phyloP scores from a whole-genome alignment of 768 basidiomycete genomes.

The Boletus eberwhitei region DNA sequence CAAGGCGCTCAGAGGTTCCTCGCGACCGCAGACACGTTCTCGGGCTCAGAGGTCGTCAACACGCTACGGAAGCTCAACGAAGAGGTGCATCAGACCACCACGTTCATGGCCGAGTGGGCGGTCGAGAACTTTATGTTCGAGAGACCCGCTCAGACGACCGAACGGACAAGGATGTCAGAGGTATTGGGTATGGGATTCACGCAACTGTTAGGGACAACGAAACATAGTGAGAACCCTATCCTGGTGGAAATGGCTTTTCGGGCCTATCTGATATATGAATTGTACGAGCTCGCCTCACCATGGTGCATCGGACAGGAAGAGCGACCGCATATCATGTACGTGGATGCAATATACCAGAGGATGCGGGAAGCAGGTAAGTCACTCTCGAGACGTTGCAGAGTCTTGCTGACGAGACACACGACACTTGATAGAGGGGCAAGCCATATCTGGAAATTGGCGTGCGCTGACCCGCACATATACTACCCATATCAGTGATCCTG shows the following conservation, averaged over 20 bases:
- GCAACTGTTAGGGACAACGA: conserved; percentile 18
- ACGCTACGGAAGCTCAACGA: conserved; percentile 43
- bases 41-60: conserved; percentile 43
- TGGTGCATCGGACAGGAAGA: conserved; percentile 24
- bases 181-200: conserved; percentile 16
- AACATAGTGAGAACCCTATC: conserved; percentile 26
- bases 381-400: not conserved
- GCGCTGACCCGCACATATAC: conserved; percentile 33
- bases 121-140: conserved; percentile 36
- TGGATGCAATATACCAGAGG: conserved; percentile 30
- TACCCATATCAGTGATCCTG: conserved; percentile 11
- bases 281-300: conserved; percentile 19
- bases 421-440: conserved; percentile 38
- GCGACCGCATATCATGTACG: conserved; percentile 13
- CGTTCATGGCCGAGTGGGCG: conserved; percentile 42
- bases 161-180: conserved; percentile 10
- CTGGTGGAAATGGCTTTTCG: conserved; percentile 33
- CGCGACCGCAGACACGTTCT: conserved; percentile 37
- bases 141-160: not conserved
- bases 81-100: conserved; percentile 44
- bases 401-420: not conserved
- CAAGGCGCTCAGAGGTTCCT: conserved; percentile 43
- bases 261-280: conserved; percentile 21
- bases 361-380: conserved; percentile 34
- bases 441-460: conserved; percentile 42